Conservation (phyloP, 805 yeast genomes). For the Candida suzukii region DNA sequence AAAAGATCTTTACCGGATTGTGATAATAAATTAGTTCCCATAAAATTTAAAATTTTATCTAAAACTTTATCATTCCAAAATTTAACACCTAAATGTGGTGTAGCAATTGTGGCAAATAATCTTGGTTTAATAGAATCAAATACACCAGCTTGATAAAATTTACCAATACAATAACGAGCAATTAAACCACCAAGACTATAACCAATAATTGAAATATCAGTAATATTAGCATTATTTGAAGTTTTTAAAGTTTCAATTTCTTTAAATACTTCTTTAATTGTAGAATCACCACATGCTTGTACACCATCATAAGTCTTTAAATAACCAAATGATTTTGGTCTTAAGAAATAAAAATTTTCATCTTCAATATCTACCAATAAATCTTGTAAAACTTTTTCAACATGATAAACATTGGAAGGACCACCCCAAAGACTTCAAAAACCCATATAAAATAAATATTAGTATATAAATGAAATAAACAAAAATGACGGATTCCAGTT, state of each 20-base stretch:
- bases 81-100: constrained; percentile 67
- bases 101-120: constrained; percentile 60
- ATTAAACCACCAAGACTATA: constrained; percentile 88
- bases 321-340: constrained; percentile 57
- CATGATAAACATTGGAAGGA: constrained; percentile 45
- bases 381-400: constrained; percentile 35
- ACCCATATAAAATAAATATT: constrained; percentile 1
- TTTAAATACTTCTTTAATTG: constrained; percentile 55
- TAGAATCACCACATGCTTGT: constrained; percentile 61
- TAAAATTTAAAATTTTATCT: constrained; percentile 34
- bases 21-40: constrained; percentile 54
- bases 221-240: constrained; percentile 26
- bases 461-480: not conserved
- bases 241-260: constrained; percentile 30
- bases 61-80: constrained; percentile 32
- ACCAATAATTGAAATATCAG: constrained; percentile 69
- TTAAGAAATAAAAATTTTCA: constrained; percentile 34
- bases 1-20: constrained; percentile 73
- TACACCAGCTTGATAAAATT: constrained; percentile 40
- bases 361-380: constrained; percentile 29
- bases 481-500: not conserved
- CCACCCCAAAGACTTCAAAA: constrained; percentile 53
- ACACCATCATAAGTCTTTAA: constrained; percentile 84
- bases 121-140: constrained; percentile 57
- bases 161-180: constrained; percentile 62